These are phyloP conservation scores for Agrocybe praecox DNA, from an alignment of 768 basidiomycete species.

Conservation along the genomic window DNA sequence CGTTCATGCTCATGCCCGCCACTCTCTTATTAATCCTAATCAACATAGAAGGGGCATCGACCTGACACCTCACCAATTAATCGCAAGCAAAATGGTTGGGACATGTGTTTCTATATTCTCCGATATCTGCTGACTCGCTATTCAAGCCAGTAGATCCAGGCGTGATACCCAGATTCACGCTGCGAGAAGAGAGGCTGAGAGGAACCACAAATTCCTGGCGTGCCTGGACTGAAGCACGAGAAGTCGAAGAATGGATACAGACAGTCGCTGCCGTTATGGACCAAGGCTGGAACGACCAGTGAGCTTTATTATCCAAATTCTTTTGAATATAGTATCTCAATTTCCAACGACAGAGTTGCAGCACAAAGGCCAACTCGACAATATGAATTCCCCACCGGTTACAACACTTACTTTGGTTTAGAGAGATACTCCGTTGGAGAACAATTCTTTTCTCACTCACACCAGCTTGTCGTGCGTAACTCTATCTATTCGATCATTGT, in stretches of 20 bases:
- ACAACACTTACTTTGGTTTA: constrained; percentile 76
- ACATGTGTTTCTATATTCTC: background rate
- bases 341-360: constrained; percentile 46
- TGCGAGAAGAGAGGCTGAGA: constrained; percentile 74
- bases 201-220: constrained; percentile 84
- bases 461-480: constrained; percentile 49
- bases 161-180: constrained; percentile 61
- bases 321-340: constrained; percentile 1
- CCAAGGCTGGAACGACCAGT: constrained; percentile 91
- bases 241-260: constrained; percentile 95
- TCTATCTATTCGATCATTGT: constrained; percentile 1
- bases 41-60: constrained; percentile 60
- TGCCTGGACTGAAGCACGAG: constrained; percentile 73
- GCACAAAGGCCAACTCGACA: constrained; percentile 57
- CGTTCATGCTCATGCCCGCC: constrained; percentile 77
- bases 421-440: constrained; percentile 89
- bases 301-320: constrained; percentile 23
- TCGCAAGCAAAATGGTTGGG: constrained; percentile 74
- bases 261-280: constrained; percentile 85
- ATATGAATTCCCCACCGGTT: constrained; percentile 98
- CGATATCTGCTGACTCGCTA: background rate
- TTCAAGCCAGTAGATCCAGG: constrained; percentile 74
- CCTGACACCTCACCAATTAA: constrained; percentile 84
- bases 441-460: constrained; percentile 81
- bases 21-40: constrained; percentile 57